A percentile compares a stretch with the other conserved stretches of the same genome.
Conservation (phyloP, 73 alveolate genomes). For the Paramecium sonneborni region DNA sequence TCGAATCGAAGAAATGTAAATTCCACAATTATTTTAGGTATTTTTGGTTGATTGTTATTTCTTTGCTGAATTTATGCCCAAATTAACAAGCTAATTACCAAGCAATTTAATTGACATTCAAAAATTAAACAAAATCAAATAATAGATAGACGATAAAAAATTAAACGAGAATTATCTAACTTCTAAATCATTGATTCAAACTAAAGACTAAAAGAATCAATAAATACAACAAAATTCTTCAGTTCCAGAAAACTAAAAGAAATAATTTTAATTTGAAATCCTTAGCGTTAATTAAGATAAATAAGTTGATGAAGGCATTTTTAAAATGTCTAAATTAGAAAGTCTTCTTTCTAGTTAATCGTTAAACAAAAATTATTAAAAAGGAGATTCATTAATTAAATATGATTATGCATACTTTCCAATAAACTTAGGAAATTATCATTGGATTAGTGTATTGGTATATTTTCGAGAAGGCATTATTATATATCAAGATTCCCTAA, state of each 20-base stretch:
- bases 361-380: background rate
- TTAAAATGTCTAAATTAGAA: background rate
- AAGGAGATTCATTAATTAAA: background rate
- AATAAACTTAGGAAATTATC: background rate
- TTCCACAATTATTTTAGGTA: background rate
- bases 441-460: background rate
- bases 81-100: background rate
- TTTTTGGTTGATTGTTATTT: conserved; percentile 9
- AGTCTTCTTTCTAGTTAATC: background rate
- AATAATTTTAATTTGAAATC: background rate
- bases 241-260: background rate
- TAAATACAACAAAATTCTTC: background rate
- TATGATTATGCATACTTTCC: background rate
- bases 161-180: background rate
- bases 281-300: background rate
- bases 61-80: conserved; percentile 3
- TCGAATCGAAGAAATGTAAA: background rate
- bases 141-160: background rate
- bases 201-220: background rate
- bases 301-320: background rate
- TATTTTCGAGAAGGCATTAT: background rate
- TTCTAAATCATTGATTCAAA: background rate
- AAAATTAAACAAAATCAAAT: background rate
- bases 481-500: background rate
- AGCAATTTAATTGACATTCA: background rate